Conservation (phyloP, 805 yeast genomes). For the Debaryomyces hansenii region DNA sequence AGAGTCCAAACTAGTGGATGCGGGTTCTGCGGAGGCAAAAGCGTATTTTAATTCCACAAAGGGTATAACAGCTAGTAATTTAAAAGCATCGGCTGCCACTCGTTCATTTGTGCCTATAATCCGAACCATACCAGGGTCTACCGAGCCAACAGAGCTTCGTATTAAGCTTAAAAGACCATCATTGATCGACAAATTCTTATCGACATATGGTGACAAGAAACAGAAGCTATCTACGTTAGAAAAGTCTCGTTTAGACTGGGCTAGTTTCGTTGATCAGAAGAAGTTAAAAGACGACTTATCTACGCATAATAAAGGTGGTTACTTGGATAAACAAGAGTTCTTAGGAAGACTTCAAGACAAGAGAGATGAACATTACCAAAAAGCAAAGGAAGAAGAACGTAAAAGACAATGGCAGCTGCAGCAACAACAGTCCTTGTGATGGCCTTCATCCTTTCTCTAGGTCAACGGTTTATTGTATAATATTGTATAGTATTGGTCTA, state of each 20-base stretch:
- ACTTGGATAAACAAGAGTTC: constrained; percentile 88
- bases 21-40: constrained; percentile 80
- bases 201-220: constrained; percentile 61
- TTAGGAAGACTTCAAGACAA: constrained; percentile 68
- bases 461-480: neutral
- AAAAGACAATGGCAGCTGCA: constrained; percentile 9
- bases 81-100: constrained; percentile 8
- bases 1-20: constrained; percentile 77
- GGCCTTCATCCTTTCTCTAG: neutral
- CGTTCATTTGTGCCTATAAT: constrained; percentile 35
- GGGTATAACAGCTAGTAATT: constrained; percentile 19
- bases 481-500: neutral
- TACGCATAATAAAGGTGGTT: constrained; percentile 84
- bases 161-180: constrained; percentile 73
- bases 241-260: constrained; percentile 93
- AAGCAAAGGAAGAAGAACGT: constrained; percentile 39
- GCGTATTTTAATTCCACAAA: constrained; percentile 67
- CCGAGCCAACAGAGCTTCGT: constrained; percentile 40
- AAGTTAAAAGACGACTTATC: constrained; percentile 82
- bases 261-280: constrained; percentile 83
- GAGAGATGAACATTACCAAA: constrained; percentile 50
- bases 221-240: constrained; percentile 84
- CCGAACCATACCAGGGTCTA: constrained; percentile 29
- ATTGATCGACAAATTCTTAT: constrained; percentile 71
- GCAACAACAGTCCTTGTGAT: constrained; percentile 2